Conservation (phyloP, 441 rosid species). For the Arabidopsis hybrid region DNA sequence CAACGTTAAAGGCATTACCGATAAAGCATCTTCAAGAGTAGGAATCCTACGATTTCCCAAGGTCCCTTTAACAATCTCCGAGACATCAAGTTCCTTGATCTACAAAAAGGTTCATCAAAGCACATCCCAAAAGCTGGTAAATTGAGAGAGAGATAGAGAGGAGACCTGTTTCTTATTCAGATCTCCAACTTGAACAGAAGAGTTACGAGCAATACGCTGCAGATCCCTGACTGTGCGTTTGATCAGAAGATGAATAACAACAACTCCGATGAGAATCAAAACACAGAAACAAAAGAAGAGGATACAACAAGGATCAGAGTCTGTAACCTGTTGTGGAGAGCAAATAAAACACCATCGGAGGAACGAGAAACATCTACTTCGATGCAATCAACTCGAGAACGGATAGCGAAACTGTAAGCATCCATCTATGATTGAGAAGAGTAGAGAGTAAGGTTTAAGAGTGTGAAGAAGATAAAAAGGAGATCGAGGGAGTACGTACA, state of each 20-base stretch:
- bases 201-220: slow-evolving; percentile 85
- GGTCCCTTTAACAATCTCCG: slow-evolving; percentile 49
- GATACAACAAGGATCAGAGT: not conserved
- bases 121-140: slow-evolving; percentile 15
- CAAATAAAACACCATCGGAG: slow-evolving; percentile 83
- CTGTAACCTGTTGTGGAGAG: slow-evolving; percentile 89
- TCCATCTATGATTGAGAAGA: slow-evolving; percentile 58
- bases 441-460: slow-evolving; percentile 20
- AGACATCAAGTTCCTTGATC: slow-evolving; percentile 65
- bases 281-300: not conserved
- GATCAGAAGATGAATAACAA: slow-evolving; percentile 9
- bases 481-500: slow-evolving; percentile 48
- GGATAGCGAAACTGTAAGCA: slow-evolving; percentile 76
- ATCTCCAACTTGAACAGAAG: slow-evolving; percentile 74
- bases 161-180: slow-evolving; percentile 82
- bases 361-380: slow-evolving; percentile 98
- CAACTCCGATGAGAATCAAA: slow-evolving; percentile 36
- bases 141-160: slow-evolving; percentile 6
- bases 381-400: slow-evolving; percentile 83
- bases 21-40: slow-evolving; percentile 81
- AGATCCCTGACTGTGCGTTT: slow-evolving; percentile 88
- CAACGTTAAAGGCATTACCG: slow-evolving; percentile 46
- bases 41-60: slow-evolving; percentile 61
- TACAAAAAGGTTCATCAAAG: slow-evolving; percentile 52
- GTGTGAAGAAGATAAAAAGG: not conserved